Percentiles rank a stretch among this genome's conserved stretches.
Evolutionary conservation across 208 protist species (phyloP).

Genomic region (Trypanosoma rangeli): DNA sequence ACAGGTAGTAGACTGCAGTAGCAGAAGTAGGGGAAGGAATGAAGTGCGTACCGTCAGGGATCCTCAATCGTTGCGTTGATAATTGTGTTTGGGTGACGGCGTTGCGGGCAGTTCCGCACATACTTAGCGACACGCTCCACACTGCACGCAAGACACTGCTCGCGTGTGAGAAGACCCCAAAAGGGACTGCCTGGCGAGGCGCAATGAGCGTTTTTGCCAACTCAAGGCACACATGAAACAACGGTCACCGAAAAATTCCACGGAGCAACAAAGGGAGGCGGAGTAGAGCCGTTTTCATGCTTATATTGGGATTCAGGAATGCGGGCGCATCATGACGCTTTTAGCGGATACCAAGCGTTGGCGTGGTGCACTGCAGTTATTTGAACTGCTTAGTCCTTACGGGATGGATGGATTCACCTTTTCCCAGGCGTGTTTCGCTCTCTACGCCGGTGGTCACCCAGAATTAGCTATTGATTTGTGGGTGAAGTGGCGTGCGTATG

Average conservation of each 20-base stretch:
- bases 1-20: neutral
- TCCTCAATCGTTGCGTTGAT: conserved; percentile 47
- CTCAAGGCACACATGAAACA: conserved; percentile 14
- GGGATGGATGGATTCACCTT: conserved; percentile 61
- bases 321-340: conserved; percentile 51
- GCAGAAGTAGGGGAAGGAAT: neutral
- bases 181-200: conserved; percentile 26
- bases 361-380: conserved; percentile 48
- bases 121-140: conserved; percentile 34
- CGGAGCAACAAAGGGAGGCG: neutral
- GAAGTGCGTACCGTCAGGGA: conserved; percentile 8
- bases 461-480: conserved; percentile 53
- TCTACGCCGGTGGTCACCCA: conserved; percentile 26
- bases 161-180: conserved; percentile 30
- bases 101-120: conserved; percentile 28
- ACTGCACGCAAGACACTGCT: conserved; percentile 42
- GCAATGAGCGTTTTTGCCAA: conserved; percentile 25
- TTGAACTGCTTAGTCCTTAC: conserved; percentile 23
- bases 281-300: neutral
- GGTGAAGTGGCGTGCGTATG: conserved; percentile 60
- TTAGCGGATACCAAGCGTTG: conserved; percentile 54
- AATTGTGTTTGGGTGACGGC: conserved; percentile 52
- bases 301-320: conserved; percentile 30
- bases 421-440: conserved; percentile 50
- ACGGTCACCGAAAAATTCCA: neutral